Evolutionary conservation across 2,329 filamentous ascomycete genomes (phyloP), one percentile per base, ranked within the genome.

Genomic region (Beauveria pseudobassiana): DNA sequence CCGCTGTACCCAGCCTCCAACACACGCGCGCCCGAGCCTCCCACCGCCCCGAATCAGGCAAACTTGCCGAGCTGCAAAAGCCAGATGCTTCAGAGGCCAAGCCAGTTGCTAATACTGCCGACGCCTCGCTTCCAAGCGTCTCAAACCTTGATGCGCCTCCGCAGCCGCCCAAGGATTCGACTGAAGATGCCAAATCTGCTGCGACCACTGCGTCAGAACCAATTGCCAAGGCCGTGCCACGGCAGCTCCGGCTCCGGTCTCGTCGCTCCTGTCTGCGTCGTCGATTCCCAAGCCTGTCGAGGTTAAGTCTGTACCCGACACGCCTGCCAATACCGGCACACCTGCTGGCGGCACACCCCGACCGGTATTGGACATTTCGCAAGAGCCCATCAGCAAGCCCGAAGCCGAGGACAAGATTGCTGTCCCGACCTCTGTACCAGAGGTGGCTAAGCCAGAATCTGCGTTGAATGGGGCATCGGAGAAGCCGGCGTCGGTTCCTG

Each of bases 291-390:
- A 72, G 64, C 71, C 74, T 5, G 74, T 74, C 43, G 72, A 76
- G 66, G 65, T 75, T 51, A 68, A 66, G 24, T 73, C 73, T 18
- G 70, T 72, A 8, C 72, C 73, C 20, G 65, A 75, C 65, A 77
- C 73, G 9, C 75, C 76, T 24, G 58, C 74, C 56, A 71, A 74
- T 48, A 66, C 66, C 20, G 63, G 63, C 51, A 75, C 74, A 30
- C 72, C 74, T 2, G 73, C 69, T 16, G 73, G 71, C 24, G 74
- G 70, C 38, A 72, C 71, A 3, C 74, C 73, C 7, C 65, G 72
- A 46, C 74, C 72, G 2, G 74, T 72, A 63, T 66, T 76, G 42
- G 71, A 70, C 30, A 69, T 74, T 55, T 61, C 68, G 5, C 68
- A 70, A 38, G 73, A 75, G 48, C 60, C 66, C 16, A 9, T 60